Base-by-base conservation (phyloP, 768 basidiomycete genomes). In the Cystoderma amianthinum region DNA sequence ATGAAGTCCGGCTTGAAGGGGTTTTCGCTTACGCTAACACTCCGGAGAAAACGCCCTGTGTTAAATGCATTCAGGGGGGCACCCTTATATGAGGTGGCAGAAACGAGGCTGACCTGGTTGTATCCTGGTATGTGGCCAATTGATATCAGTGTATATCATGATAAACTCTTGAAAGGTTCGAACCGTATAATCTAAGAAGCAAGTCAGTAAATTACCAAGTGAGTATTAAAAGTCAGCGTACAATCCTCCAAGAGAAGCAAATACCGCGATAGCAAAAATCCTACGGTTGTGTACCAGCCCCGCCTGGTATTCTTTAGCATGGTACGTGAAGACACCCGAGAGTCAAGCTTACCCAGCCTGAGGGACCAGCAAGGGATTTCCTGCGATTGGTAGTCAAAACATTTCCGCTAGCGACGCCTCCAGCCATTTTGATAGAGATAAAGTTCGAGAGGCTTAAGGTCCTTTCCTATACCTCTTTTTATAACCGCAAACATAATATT, bases 231-330 rank as follows among this genome's bases (percentile, higher is more conserved):
- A 23, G 23, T 24, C 18, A 30, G 22, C 81, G 51, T 63, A 80
- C 71, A 90, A 59, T 51, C 85, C 85, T 55, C 87, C 87, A 16
- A 88, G 66, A 11, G 84, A 86, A 2, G 85, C 86, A 51, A 88
- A 90, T 15, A 85, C 72, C 11, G 86, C 78, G 39, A 86, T 78
- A 19, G 71, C 64, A 43, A 87, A 79, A 19, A 84, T 64, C 48
- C 67, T 71, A 35, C 74, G 67, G 55, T 90, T 90, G 45, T 74
- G 73, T 3, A 85, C 64, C 24, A 85, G 65, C 5, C 82, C 83
- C 42, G 69, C 72, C 82, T 80, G 51, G 18, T 11, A n/a, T n/a
- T n/a, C n/a, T n/a, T n/a, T n/a, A n/a, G n/a, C n/a, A n/a, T n/a
- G n/a, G n/a, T n/a, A n/a, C n/a, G n/a, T n/a, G n/a, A n/a, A n/a